A percentile compares a stretch with the other conserved stretches of the same genome.
Conservation (phyloP, 1,284 basidiomycete genomes). For the Sporisorium sorghi region DNA sequence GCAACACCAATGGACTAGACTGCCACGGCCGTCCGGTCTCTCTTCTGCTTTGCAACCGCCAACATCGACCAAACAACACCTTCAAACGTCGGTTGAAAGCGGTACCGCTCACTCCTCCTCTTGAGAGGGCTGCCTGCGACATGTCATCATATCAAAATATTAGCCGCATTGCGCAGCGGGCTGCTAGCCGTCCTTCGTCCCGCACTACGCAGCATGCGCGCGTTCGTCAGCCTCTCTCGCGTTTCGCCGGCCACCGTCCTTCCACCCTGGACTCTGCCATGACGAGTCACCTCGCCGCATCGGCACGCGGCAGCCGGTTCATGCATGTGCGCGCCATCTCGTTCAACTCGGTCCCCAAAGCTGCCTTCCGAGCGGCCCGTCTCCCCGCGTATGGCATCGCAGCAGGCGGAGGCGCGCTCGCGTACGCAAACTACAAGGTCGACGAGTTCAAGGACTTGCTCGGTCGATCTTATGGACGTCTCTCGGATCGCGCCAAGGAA, state of each 20-base stretch:
- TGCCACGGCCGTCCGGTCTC: conserved; percentile 16
- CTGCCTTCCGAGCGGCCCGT: conserved; percentile 57
- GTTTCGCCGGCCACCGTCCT: conserved; percentile 28
- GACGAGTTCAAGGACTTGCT: conserved; percentile 59
- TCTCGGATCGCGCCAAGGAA: conserved; percentile 45
- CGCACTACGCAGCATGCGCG: background rate
- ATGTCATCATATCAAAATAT: conserved; percentile 32
- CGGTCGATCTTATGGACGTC: conserved; percentile 34
- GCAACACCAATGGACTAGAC: conserved; percentile 10
- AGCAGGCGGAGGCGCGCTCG: conserved; percentile 62
- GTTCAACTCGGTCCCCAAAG: conserved; percentile 63
- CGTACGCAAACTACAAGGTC: conserved; percentile 67
- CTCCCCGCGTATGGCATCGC: conserved; percentile 61
- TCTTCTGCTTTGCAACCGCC: conserved; percentile 5
- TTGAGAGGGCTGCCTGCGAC: background rate
- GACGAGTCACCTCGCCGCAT: conserved; percentile 11
- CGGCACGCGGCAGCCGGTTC: conserved; percentile 40
- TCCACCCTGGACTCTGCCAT: conserved; percentile 12
- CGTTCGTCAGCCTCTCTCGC: conserved; percentile 22
- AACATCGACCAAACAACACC: background rate
- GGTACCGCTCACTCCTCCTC: background rate
- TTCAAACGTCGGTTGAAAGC: background rate
- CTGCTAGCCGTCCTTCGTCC: background rate
- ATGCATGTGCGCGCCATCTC: conserved; percentile 66
- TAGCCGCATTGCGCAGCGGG: conserved; percentile 18